phyloP scores from a whole-genome alignment of 2,329 filamentous ascomycete species.

The Penicillium sp. region DNA sequence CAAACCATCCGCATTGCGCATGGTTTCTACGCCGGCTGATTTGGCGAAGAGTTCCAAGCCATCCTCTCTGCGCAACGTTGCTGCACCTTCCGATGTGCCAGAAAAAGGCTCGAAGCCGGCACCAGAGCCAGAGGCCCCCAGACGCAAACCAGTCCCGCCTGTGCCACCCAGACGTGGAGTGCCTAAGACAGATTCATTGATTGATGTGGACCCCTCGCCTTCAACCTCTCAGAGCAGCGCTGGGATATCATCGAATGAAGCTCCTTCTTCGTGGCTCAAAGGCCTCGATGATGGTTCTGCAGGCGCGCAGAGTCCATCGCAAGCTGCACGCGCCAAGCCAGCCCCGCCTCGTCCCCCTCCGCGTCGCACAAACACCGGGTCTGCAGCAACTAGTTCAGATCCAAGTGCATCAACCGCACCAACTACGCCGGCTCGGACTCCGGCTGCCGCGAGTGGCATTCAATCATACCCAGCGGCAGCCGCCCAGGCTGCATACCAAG shows the following conservation, averaged over 20 bases:
- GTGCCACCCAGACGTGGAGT: conserved; percentile 30
- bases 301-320: conserved; percentile 4
- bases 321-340: conserved; percentile 18
- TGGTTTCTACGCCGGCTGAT: conserved; percentile 24
- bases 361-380: conserved; percentile 25
- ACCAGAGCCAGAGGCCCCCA: conserved; percentile 19
- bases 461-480: conserved; percentile 23
- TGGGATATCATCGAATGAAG: conserved; percentile 9
- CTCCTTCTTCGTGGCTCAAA: conserved; percentile 3
- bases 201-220: conserved; percentile 15
- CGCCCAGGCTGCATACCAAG: conserved; percentile 23
- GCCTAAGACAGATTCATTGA: conserved; percentile 14
- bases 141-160: conserved; percentile 32
- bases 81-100: background rate
- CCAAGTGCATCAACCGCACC: conserved; percentile 8
- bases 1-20: conserved; percentile 38
- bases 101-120: background rate
- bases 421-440: conserved; percentile 2
- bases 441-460: conserved; percentile 12
- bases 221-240: conserved; percentile 24
- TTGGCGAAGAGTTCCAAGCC: background rate
- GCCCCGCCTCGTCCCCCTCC: conserved; percentile 27
- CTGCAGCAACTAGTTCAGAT: conserved; percentile 14
- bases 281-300: background rate
- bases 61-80: conserved; percentile 1